Conservation (phyloP, 768 basidiomycete species). For the Suillus discolor region DNA sequence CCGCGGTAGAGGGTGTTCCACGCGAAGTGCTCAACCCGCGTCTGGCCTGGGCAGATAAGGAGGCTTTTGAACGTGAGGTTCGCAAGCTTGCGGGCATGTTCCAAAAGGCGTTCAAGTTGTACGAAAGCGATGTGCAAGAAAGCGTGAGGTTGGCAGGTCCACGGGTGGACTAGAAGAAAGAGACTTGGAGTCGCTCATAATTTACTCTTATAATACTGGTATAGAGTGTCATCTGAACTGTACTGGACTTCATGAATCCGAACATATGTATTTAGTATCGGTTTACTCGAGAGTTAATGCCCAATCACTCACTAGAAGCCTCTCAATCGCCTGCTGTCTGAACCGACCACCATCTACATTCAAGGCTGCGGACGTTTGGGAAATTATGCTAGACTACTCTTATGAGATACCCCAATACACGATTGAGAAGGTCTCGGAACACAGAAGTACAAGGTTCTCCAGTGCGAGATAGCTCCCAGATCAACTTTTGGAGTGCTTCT, state of each 20-base stretch:
- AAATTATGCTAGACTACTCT: not conserved
- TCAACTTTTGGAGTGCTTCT: slow-evolving; percentile 4
- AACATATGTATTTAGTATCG: not conserved
- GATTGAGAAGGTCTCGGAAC: not conserved
- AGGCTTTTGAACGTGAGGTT: slow-evolving; percentile 87
- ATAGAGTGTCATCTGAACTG: slow-evolving; percentile 2
- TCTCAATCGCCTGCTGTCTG: not conserved
- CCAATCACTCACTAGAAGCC: not conserved
- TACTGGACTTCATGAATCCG: not conserved
- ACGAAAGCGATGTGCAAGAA: slow-evolving; percentile 82
- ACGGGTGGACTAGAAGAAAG: slow-evolving; percentile 24
- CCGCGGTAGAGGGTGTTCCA: slow-evolving; percentile 81
- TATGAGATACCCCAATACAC: not conserved
- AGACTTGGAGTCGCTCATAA: slow-evolving; percentile 8
- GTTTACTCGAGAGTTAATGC: not conserved
- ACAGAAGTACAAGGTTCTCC: not conserved
- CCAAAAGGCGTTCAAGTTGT: slow-evolving; percentile 89
- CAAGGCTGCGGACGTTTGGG: not conserved
- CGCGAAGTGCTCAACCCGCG: slow-evolving; percentile 87
- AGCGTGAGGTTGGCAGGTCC: slow-evolving; percentile 88
- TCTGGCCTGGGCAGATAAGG: slow-evolving; percentile 86
- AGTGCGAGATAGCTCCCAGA: slow-evolving; percentile 2
- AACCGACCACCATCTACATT: not conserved
- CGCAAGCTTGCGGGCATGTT: slow-evolving; percentile 93
- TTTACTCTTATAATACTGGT: not conserved